Evolutionary conservation across 371 early-diverging fungal genomes (phyloP), one percentile per base, ranked within the genome.

Genomic region (Mortierella sp.): DNA sequence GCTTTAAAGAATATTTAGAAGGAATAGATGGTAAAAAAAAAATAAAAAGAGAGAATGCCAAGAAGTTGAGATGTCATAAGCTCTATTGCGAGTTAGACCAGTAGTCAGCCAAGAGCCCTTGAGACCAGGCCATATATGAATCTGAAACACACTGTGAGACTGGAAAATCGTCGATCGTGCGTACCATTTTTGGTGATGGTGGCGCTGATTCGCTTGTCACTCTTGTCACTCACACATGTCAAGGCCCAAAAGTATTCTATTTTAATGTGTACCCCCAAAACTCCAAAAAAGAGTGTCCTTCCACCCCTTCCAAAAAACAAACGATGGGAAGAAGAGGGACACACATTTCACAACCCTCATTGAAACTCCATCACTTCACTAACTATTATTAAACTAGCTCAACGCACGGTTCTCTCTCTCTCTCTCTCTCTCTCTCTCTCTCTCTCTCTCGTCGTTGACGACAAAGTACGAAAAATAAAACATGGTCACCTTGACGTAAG

Each of bases 401-500:
- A n/a, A n/a, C n/a, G n/a, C n/a, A n/a, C n/a, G n/a, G n/a, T n/a
- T n/a, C 2, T 40, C 12, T 40, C 12, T 0, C 10, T 40, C 12
- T 12, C 32, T 30, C 12, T 22, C 60, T 60, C 35, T 52, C 14
- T 49, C 60, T 22, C 47, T 2, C 9, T 16, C 52, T n/a, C 52
- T 8, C 16, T 0, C 4, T 9, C 52, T 52, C 24, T 52, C 43
- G 2, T 10, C 11, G 3, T 43, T 52, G 6, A 12, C 22, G 14
- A 49, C 5, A 49, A 49, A 49, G 16, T 5, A 24, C 24, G 26
- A 63, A 16, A 14, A 11, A n/a, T 35, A 20, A 6, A 43, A 32
- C 63, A 62, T 57, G 64, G 55, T 76, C 70, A 62, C 66, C 66
- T 70, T 66, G 70, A 75, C 70, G 66, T 57, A 75, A 70, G 39